Conservation (phyloP, 2,329 filamentous ascomycete genomes). For the Tolypocladium inflatum region DNA sequence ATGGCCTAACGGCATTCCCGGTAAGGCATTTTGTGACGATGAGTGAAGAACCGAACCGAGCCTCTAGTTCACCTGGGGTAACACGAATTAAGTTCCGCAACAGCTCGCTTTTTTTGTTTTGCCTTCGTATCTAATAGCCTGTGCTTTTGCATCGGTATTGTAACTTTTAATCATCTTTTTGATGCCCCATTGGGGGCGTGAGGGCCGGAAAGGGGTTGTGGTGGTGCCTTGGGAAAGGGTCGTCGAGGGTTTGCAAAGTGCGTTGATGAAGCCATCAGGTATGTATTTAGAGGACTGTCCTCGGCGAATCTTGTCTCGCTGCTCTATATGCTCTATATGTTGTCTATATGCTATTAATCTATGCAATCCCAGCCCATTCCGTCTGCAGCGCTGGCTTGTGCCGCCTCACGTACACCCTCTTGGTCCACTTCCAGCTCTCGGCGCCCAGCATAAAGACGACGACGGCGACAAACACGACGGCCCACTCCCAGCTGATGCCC, state of each 20-base stretch:
- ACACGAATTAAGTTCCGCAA: neutral
- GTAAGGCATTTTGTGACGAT: neutral
- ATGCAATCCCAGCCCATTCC: neutral
- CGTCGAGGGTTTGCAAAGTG: neutral
- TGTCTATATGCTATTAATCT: neutral
- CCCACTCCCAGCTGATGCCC: constrained; percentile 53
- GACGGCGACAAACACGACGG: constrained; percentile 44
- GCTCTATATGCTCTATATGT: neutral
- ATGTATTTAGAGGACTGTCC: neutral
- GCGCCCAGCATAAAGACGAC: constrained; percentile 47
- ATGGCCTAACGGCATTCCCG: neutral
- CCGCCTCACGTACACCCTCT: constrained; percentile 29
- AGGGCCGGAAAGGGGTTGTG: no score
- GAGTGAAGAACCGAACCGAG: neutral
- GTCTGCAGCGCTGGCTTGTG: neutral
- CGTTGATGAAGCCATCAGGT: neutral
- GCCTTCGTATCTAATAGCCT: neutral
- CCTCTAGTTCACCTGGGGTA: neutral
- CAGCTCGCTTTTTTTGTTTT: no score
- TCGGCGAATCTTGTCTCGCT: neutral
- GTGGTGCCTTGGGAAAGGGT: neutral
- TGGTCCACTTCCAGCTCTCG: constrained; percentile 49
- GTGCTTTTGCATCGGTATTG: neutral
- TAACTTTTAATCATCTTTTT: no score
- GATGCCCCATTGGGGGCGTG: no score